Conservation (phyloP, 257 asterid species). For the Ehretia macrophylla region DNA sequence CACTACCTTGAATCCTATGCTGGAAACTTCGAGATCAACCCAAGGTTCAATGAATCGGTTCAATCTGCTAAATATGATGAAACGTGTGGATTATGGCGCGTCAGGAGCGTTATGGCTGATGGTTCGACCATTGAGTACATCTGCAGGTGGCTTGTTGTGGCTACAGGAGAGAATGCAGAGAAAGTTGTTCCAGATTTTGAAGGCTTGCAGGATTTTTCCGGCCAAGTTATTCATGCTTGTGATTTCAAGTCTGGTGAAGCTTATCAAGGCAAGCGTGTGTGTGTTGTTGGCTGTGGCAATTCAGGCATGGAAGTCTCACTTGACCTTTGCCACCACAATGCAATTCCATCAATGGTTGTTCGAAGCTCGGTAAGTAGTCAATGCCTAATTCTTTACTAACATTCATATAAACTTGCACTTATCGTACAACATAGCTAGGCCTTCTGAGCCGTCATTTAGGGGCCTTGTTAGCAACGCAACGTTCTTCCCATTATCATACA, state of each 20-base stretch:
- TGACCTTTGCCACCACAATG: slow-evolving; percentile 72
- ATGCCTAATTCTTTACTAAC: too few species aligned
- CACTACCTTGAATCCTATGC: slow-evolving; percentile 68
- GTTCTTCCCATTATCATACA: neutral
- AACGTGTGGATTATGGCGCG: slow-evolving; percentile 71
- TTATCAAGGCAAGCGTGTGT: slow-evolving; percentile 50
- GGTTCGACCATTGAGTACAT: slow-evolving; percentile 46
- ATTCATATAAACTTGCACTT: too few species aligned
- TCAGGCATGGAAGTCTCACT: slow-evolving; percentile 94
- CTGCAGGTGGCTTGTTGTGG: slow-evolving; percentile 89
- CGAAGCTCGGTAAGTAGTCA: slow-evolving; percentile 65
- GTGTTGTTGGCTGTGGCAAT: slow-evolving; percentile 92
- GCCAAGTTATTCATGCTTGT: slow-evolving; percentile 66
- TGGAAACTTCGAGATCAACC: slow-evolving; percentile 40
- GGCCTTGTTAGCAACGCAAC: too few species aligned
- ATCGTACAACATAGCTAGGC: too few species aligned
- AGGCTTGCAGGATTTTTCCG: slow-evolving; percentile 50
- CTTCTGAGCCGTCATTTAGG: too few species aligned
- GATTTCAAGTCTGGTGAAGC: slow-evolving; percentile 76
- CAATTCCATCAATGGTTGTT: slow-evolving; percentile 72
- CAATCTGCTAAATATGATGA: slow-evolving; percentile 58
- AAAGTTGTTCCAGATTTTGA: slow-evolving; percentile 65
- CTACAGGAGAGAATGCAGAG: slow-evolving; percentile 89
- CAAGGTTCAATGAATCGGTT: slow-evolving; percentile 67
- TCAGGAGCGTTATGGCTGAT: slow-evolving; percentile 28